These are phyloP conservation scores for Litsea cubeba DNA, from an alignment of 164 flowering plant species.

Conservation along the genomic window DNA sequence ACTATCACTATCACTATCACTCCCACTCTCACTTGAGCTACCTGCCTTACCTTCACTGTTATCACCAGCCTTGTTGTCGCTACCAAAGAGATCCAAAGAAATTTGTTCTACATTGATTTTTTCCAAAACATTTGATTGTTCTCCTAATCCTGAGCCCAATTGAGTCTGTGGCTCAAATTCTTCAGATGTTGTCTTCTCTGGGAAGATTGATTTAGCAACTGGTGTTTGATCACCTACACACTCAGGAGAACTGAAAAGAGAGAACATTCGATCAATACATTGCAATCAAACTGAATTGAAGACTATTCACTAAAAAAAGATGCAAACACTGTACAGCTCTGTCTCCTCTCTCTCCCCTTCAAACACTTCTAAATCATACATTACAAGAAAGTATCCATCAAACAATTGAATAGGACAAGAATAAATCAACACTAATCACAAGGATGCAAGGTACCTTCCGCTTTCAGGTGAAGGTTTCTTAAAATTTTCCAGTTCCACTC, in stretches of 20 bases:
- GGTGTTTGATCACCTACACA: slow-evolving; percentile 30
- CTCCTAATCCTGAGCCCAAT: slow-evolving; percentile 25
- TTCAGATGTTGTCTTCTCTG: slow-evolving; percentile 24
- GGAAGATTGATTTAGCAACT: slow-evolving; percentile 27
- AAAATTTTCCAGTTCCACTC: slow-evolving; percentile 50
- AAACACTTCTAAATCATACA: not conserved
- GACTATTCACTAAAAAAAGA: not conserved
- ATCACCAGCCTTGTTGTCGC: slow-evolving; percentile 48
- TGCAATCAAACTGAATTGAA: not conserved
- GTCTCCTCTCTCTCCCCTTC: too few species aligned
- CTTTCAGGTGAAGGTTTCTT: slow-evolving; percentile 55
- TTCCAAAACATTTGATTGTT: slow-evolving; percentile 31
- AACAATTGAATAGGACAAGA: not conserved
- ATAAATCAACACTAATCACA: not conserved
- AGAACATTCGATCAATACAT: not conserved
- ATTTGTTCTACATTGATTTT: slow-evolving; percentile 31
- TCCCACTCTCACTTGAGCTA: slow-evolving; percentile 74
- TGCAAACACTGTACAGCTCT: not conserved
- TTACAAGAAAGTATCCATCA: not conserved
- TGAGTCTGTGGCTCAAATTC: slow-evolving; percentile 33
- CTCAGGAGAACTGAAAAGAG: slow-evolving; percentile 58
- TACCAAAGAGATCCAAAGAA: slow-evolving; percentile 38
- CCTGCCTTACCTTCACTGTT: slow-evolving; percentile 50
- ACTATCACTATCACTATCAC: slow-evolving; percentile 72
- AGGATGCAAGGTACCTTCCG: slow-evolving; percentile 58